These are phyloP conservation scores for Terana coerulea DNA, from an alignment of 768 basidiomycete genomes.

Conservation along the genomic window DNA sequence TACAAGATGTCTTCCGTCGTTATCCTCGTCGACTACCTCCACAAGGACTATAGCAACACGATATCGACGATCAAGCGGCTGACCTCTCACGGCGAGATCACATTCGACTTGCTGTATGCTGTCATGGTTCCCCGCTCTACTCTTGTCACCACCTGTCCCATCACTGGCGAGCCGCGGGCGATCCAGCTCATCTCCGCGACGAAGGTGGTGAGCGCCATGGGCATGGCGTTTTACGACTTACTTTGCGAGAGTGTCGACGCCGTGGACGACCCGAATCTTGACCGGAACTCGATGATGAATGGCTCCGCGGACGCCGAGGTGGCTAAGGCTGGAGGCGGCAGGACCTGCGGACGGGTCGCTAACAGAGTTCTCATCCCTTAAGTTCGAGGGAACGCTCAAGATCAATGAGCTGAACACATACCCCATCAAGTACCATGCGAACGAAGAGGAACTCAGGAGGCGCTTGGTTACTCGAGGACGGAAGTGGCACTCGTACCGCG, in stretches of 20 bases:
- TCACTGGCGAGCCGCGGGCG: constrained; percentile 49
- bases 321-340: constrained; percentile 12
- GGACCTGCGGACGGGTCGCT: constrained; percentile 34
- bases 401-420: constrained; percentile 48
- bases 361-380: constrained; percentile 29
- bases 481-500: constrained; percentile 50
- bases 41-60: constrained; percentile 46
- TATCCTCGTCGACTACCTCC: constrained; percentile 45
- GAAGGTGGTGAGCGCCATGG: constrained; percentile 29
- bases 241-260: constrained; percentile 49
- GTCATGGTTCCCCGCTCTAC: constrained; percentile 51
- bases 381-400: constrained; percentile 45
- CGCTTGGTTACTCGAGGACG: constrained; percentile 42
- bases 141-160: constrained; percentile 46
- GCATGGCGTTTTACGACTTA: constrained; percentile 40
- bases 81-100: constrained; percentile 52
- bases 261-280: constrained; percentile 30
- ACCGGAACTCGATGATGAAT: not conserved
- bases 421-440: constrained; percentile 47
- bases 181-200: constrained; percentile 41
- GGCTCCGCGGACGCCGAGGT: constrained; percentile 14
- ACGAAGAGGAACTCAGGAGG: constrained; percentile 35
- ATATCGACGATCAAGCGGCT: constrained; percentile 44
- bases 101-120: constrained; percentile 50
- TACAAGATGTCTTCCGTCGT: constrained; percentile 43